Evolutionary conservation across 2,329 filamentous ascomycete genomes (phyloP), one percentile per base, ranked within the genome.

Genomic region (Diplodia intermedia): DNA sequence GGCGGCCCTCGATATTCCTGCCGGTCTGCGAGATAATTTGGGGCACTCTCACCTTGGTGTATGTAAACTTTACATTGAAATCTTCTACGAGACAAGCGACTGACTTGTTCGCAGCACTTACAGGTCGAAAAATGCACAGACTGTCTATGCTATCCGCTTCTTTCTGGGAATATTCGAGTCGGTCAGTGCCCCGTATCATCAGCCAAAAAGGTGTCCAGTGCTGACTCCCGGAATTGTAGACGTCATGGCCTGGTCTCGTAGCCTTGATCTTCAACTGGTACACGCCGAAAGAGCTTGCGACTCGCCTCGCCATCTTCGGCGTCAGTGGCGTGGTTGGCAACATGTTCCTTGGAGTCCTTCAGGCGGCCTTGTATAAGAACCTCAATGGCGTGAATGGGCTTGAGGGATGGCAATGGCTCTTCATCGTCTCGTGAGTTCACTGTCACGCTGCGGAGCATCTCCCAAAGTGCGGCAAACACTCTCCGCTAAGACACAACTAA

Each of bases 241-340:
- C 60, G 7, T 63, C 75, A 18, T 79, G 77, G 65, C 69, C 73
- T 1, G 78, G 78, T 1, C 78, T 75, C 3, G 78, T 79, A 43
- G 80, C 78, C 62, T 76, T 82, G 18, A 72, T 82, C 0, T 77
- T 79, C 2, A 79, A 78, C 12, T 83, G 80, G 81, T 83, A 82
- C 65, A 82, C 79, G 0, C 77, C 79, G 62, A 74, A 71, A 55
- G 76, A 78, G 43, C 68, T 76, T 36, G 74, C 75, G 14, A 75
- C 77, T 31, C 73, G 77, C 15, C 72, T 76, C 2, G 73, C 73
- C 1, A 62, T 78, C 3, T 78, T 78, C 56, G 77, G 74, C 66
- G 75, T 75, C 57, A 75, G 76, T 1, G 74, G 73, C 14, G 71
- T 75, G 1, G 69, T 78, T 1, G 75, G 74, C 12, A 72, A 74